Conservation (phyloP, 805 yeast species). For the Pichia paraexigua region DNA sequence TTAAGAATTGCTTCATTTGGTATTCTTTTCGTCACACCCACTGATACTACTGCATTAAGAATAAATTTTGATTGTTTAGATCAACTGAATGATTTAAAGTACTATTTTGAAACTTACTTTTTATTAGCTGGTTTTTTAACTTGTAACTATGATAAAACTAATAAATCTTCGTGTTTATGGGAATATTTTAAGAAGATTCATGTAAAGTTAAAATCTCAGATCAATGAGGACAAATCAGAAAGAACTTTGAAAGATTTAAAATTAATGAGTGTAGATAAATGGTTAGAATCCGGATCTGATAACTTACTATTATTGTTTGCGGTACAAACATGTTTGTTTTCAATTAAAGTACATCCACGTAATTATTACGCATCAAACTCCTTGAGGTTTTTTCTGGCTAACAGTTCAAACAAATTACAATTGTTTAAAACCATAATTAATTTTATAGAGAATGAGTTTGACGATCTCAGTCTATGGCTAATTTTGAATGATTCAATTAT, state of each 20-base stretch:
- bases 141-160: conserved; percentile 22
- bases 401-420: not conserved
- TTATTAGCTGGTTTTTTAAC: conserved; percentile 15
- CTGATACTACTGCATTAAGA: conserved; percentile 20
- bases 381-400: conserved; percentile 18
- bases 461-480: conserved; percentile 11
- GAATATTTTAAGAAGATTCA: conserved; percentile 16
- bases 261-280: not conserved
- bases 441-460: not conserved
- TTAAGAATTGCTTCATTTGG: conserved; percentile 17
- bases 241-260: not conserved
- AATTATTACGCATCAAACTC: conserved; percentile 44
- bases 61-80: conserved; percentile 4
- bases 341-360: conserved; percentile 34
- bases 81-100: not conserved
- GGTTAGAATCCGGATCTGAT: not conserved
- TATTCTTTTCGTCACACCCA: conserved; percentile 23
- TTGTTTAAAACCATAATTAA: not conserved
- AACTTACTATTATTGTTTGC: not conserved
- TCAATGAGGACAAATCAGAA: not conserved
- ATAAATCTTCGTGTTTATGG: conserved; percentile 31
- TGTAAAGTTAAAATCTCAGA: not conserved
- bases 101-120: not conserved
- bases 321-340: conserved; percentile 21
- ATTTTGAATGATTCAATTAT: not conserved